Percentiles rank a stretch among this genome's conserved stretches.
Conservation (phyloP, 2,329 filamentous ascomycete species). For the Sclerotinia borealis region DNA sequence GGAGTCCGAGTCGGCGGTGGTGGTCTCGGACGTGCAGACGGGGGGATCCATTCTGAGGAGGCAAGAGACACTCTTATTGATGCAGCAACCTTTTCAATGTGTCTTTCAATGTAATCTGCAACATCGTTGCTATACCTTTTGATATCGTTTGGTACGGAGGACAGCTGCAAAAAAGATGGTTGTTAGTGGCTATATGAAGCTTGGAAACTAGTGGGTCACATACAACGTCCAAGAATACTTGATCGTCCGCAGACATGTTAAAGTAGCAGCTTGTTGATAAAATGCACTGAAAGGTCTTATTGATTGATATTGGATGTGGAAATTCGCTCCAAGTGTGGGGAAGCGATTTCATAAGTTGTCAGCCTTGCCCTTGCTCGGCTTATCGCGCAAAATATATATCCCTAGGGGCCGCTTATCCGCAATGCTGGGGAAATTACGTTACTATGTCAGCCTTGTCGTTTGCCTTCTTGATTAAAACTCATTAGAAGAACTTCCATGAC, state of each 20-base stretch:
- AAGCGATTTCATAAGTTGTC: neutral
- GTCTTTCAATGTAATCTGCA: constrained; percentile 72
- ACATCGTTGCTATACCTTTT: constrained; percentile 64
- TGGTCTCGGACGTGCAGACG: constrained; percentile 56
- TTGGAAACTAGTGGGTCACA: constrained; percentile 32
- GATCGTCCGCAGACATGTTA: constrained; percentile 72
- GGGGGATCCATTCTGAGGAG: constrained; percentile 66
- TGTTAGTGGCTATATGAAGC: neutral
- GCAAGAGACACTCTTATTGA: constrained; percentile 64
- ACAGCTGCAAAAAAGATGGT: constrained; percentile 38
- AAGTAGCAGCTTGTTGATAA: neutral
- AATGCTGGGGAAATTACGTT: neutral
- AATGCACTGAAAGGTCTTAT: neutral
- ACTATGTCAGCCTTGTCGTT: neutral
- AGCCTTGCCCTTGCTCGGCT: constrained; percentile 10
- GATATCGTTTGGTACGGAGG: constrained; percentile 58
- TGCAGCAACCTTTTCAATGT: constrained; percentile 70
- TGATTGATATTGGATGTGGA: neutral
- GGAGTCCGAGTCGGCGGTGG: constrained; percentile 33
- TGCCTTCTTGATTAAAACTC: neutral
- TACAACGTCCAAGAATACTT: constrained; percentile 72
- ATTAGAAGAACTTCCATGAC: neutral
- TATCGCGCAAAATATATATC: neutral
- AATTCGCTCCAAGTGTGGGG: constrained; percentile 9
- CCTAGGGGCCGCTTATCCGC: neutral